Base-by-base conservation (phyloP, 768 basidiomycete genomes). In the Pulveroboletus ravenelii region DNA sequence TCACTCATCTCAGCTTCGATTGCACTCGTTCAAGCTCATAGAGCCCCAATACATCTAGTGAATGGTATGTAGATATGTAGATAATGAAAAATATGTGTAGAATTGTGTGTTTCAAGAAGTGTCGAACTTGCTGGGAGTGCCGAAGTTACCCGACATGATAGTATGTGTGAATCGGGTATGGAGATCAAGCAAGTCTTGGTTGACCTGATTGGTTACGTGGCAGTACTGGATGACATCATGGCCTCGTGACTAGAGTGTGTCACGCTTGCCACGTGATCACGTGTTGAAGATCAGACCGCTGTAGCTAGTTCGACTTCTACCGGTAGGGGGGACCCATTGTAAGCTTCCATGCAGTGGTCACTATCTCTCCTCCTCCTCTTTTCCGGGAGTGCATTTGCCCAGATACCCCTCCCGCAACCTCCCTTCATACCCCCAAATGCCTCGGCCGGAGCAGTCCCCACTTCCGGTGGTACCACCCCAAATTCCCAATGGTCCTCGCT, bases 401-500 rank as follows among this genome's bases (percentile, higher is more conserved):
- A 89, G 64, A 57, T 89, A 2, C 57, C 81, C 14, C 75, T 88
- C 12, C 87, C 87, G 3, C 72, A 73, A n/a, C 74, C 82, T 13
- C 77, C 84, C 17, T 89, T 75, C 57, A 58, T 81, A 3, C 88
- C 88, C 10, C 84, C 84, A 3, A 72, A 77, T 60, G 69, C 79
- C 12, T 71, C 82, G 14, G 68, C 71, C 2, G 87, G 86, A 27
- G 74, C 85, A 13, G 57, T 74, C 38, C 56, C 74, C 15, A 76
- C 81, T n/a, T 27, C 66, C 10, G 55, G 69, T 13, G 66, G 69
- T 9, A 10, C 18, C 29, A 56, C 63, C 53, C 82, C 87, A 37
- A 93, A 93, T 63, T 60, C 78, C 3, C 89, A 93, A 64, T 95
- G 93, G 91, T 78, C 84, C 6, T 85, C 75, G 43, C 67, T 95